Percentiles rank a stretch among this genome's conserved stretches.
Evolutionary conservation across 2,329 filamentous ascomycete species (phyloP).

Genomic region (Ciborinia camelliae): DNA sequence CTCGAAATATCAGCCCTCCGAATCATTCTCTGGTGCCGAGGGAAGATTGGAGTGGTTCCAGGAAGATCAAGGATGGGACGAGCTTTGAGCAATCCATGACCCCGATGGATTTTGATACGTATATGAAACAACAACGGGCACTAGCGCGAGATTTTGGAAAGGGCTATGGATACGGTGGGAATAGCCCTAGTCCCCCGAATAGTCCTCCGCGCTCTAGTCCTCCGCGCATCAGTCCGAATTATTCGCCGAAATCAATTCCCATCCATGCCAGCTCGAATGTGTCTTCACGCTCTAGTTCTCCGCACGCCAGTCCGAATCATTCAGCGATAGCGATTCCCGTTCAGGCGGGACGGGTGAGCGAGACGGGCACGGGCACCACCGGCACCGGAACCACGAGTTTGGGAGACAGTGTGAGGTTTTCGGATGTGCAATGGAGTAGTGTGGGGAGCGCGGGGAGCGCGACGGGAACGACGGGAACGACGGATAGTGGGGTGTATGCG

Average conservation of each 20-base stretch:
- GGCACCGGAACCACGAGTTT: neutral
- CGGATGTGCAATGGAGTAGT: slow-evolving; percentile 14
- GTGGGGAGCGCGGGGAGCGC: neutral
- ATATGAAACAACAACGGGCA: neutral
- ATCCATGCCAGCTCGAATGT: no score
- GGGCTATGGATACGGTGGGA: neutral
- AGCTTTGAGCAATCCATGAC: neutral
- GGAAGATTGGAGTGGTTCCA: neutral
- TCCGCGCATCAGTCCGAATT: neutral
- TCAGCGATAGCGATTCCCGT: neutral
- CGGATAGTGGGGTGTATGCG: neutral
- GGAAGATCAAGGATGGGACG: neutral
- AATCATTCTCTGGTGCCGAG: neutral
- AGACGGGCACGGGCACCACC: neutral
- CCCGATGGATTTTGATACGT: neutral
- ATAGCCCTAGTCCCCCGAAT: neutral
- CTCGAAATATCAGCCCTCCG: neutral
- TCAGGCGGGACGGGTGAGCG: neutral
- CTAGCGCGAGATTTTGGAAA: neutral
- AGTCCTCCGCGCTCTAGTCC: no score
- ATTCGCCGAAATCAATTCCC: neutral
- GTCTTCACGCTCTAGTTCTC: no score
- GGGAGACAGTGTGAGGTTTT: slow-evolving; percentile 1
- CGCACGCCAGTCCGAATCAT: neutral
- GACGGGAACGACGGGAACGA: neutral